phyloP scores from a whole-genome alignment of 2,329 filamentous ascomycete genomes.

The Fusarium xylarioides region DNA sequence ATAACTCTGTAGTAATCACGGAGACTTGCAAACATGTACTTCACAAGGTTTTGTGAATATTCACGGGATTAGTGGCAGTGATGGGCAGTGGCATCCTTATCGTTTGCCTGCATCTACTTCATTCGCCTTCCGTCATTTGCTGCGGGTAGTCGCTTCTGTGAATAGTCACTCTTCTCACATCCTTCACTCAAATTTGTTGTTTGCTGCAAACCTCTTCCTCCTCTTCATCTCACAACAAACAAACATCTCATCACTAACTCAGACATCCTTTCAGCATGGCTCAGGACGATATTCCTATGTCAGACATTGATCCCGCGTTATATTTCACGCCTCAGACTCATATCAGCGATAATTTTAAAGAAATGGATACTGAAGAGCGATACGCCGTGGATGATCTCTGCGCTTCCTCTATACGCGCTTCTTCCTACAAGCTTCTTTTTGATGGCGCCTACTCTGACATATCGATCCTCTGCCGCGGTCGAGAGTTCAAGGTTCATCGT shows the following conservation, averaged over 20 bases:
- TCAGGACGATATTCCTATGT: not conserved
- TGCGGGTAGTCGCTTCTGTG: not conserved
- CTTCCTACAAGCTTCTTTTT: not conserved
- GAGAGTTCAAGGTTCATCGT: constrained; percentile 46
- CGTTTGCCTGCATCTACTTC: not conserved
- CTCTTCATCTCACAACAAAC: not conserved
- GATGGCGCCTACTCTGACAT: constrained; percentile 46
- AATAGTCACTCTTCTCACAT: not conserved
- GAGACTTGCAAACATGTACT: not conserved
- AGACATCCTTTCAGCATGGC: not conserved
- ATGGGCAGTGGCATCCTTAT: not conserved
- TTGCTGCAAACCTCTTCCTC: not conserved
- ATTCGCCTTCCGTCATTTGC: not conserved
- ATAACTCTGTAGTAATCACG: rapidly evolving
- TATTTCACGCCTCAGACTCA: not conserved
- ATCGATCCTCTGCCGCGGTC: constrained; percentile 42
- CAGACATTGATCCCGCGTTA: not conserved
- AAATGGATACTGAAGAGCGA: not conserved
- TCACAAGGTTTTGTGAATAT: not conserved
- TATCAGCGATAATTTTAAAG: not conserved
- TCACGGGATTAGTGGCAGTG: not conserved
- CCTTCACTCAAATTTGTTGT: not conserved
- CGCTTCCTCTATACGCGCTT: not conserved
- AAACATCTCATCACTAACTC: not conserved
- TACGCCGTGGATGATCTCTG: constrained; percentile 1